Percentiles rank a stretch among this genome's conserved stretches.
These are phyloP conservation scores for Chlamydomonas sp. DNA, from an alignment of 139 green algal species.

Conservation along the genomic window DNA sequence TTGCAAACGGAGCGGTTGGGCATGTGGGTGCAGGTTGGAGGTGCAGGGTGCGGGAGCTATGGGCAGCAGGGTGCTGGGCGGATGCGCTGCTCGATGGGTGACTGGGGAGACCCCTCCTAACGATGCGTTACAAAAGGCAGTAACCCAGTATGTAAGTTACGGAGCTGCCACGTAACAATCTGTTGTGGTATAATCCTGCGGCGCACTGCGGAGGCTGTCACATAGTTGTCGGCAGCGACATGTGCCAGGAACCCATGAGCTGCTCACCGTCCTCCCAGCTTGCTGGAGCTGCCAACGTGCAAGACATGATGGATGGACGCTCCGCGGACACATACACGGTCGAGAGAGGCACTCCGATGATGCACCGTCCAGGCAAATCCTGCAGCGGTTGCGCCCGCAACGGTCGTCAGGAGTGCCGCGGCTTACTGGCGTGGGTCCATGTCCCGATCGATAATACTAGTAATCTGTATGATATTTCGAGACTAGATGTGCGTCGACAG, in stretches of 20 bases:
- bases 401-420: neutral
- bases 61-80: neutral
- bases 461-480: neutral
- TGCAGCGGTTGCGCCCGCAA: conserved; percentile 18
- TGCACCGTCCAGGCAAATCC: conserved; percentile 51
- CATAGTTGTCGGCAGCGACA: neutral
- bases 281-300: conserved; percentile 61
- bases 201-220: neutral
- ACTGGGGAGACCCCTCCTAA: too few relatives aligned
- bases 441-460: neutral
- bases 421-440: neutral
- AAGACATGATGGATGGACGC: conserved; percentile 51
- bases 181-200: neutral
- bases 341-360: conserved; percentile 1
- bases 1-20: neutral
- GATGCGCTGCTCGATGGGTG: too few relatives aligned
- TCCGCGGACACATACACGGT: conserved; percentile 55
- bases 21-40: neutral
- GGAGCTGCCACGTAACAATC: too few relatives aligned
- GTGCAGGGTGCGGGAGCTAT: neutral
- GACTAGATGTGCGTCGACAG: neutral
- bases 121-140: too few relatives aligned
- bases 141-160: too few relatives aligned
- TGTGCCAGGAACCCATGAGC: neutral
- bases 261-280: conserved; percentile 33